Conservation (phyloP, 768 basidiomycete species). For the Tricholoma flavovirens region DNA sequence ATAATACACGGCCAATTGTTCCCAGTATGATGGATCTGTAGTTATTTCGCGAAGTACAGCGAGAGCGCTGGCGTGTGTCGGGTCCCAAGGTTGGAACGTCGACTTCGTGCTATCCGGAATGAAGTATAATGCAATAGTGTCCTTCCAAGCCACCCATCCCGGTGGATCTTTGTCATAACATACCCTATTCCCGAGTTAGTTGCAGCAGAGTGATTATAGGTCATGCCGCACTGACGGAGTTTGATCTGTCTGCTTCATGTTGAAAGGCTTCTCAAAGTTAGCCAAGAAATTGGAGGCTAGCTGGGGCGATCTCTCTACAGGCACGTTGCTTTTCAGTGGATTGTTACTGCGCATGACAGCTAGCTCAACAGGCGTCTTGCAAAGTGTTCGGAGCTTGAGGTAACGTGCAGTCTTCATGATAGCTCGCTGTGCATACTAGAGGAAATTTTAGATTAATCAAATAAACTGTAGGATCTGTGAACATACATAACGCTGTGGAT, state of each 20-base stretch:
- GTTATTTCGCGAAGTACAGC: slow-evolving; percentile 44
- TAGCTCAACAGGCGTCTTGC: slow-evolving; percentile 48
- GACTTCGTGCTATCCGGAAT: slow-evolving; percentile 43
- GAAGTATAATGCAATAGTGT: slow-evolving; percentile 38
- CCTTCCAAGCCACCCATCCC: slow-evolving; percentile 69
- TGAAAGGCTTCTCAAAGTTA: slow-evolving; percentile 47
- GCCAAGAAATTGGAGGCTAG: slow-evolving; percentile 53
- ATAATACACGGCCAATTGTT: slow-evolving; percentile 60
- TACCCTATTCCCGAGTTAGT: slow-evolving; percentile 28
- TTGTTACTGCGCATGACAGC: slow-evolving; percentile 59
- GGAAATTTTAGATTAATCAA: slow-evolving; percentile 1
- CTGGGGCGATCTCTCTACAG: slow-evolving; percentile 42
- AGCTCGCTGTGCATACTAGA: slow-evolving; percentile 65
- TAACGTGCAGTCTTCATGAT: slow-evolving; percentile 72
- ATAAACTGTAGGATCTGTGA: neutral
- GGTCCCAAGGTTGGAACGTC: slow-evolving; percentile 58
- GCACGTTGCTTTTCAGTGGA: slow-evolving; percentile 52
- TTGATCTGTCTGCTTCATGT: slow-evolving; percentile 24
- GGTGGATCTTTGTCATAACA: slow-evolving; percentile 51
- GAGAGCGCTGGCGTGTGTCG: slow-evolving; percentile 43
- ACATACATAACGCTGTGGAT: slow-evolving; percentile 53
- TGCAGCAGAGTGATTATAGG: slow-evolving; percentile 1
- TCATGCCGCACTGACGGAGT: slow-evolving; percentile 38
- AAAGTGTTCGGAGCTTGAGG: slow-evolving; percentile 77
- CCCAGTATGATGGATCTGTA: slow-evolving; percentile 55